Evolutionary conservation across 2,329 filamentous ascomycete species (phyloP).

Genomic region (Cladosporium colombiae): DNA sequence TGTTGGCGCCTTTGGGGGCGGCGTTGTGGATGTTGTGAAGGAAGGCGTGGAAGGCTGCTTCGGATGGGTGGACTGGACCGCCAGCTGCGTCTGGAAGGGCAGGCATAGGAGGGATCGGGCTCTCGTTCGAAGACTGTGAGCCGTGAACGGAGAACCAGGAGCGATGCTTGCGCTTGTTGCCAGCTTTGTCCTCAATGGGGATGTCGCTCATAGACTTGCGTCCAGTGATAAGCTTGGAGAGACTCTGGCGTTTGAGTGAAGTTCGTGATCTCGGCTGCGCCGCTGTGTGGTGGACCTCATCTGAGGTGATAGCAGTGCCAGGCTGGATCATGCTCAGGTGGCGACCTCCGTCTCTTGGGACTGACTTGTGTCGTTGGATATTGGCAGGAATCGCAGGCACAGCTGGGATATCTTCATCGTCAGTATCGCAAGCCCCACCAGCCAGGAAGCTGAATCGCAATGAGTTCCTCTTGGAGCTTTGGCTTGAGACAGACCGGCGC

Average conservation of each 20-base stretch:
- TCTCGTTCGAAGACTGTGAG: conserved; percentile 1
- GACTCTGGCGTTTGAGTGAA: conserved; percentile 9
- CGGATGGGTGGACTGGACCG: background rate
- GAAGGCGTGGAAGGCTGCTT: conserved; percentile 16
- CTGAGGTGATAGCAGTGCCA: conserved; percentile 12
- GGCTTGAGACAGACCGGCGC: background rate
- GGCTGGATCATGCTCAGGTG: conserved; percentile 3
- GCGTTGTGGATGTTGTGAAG: conserved; percentile 15
- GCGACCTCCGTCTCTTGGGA: background rate
- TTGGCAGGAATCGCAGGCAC: conserved; percentile 10
- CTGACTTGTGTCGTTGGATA: conserved; percentile 4
- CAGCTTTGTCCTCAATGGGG: background rate
- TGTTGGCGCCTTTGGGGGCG: background rate
- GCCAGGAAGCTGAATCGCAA: conserved; percentile 15
- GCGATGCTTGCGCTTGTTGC: conserved; percentile 18
- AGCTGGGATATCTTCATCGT: conserved; percentile 9
- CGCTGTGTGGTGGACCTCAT: background rate
- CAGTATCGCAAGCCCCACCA: conserved; percentile 4
- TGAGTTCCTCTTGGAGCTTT: conserved; percentile 15
- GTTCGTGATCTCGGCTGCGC: background rate
- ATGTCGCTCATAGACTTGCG: conserved; percentile 6
- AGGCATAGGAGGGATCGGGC: conserved; percentile 5
- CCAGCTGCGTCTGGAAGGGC: background rate
- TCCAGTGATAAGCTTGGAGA: conserved; percentile 7
- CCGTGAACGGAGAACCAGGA: conserved; percentile 19